Base-by-base conservation (phyloP, 2,329 filamentous ascomycete genomes). In the Neofusicoccum umdonicola region DNA sequence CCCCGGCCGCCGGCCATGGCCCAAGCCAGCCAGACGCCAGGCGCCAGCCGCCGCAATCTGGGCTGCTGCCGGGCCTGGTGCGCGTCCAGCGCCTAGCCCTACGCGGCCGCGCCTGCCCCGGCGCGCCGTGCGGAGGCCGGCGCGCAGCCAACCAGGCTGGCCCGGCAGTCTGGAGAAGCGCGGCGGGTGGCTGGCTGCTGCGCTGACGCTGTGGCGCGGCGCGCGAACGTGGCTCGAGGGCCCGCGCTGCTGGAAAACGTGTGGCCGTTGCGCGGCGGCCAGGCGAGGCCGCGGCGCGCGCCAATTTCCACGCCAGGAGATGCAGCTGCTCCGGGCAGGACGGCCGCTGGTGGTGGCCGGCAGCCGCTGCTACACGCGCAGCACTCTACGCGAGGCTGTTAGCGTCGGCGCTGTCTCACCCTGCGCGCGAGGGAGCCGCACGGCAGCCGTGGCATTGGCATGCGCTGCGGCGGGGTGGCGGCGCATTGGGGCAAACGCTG, bases 371-470 rank as follows among this genome's bases (percentile, higher is more conserved):
- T 22, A 41, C n/a, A 17, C 42, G 42, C 4, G 42, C 34, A 37
- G 13, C 39, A 58, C 39, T 44, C 39, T 44, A 58, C 39, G 54
- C 54, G 54, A 58, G 39, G 39, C 39, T 58, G 54, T 45, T 58
- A 58, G 54, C 54, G 54, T 58, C 54, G 54, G 54, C 54, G 52
- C 52, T 56, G 52, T 56, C 54, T 45, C 54, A 58, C 39, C 54
- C 39, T 58, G 50, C 34, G 34, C 50, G 35, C 51, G 51, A 54
- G 51, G 51, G 51, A 54, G 51, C 51, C 51, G 51, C 51, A 54
- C 51, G 51, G 22, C 22, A 22, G 22, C 22, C 22, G 22, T 22
- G 22, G 22, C 22, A 22, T 22, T 22, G 22, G 22, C 22, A 22
- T 22, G 22, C 22, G 22, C 22, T 22, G 22, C 22, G 22, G 52